A percentile compares a stretch with the other conserved stretches of the same genome.
phyloP scores from a whole-genome alignment of 148 eudicot species.

The Nepenthes gracilis region DNA sequence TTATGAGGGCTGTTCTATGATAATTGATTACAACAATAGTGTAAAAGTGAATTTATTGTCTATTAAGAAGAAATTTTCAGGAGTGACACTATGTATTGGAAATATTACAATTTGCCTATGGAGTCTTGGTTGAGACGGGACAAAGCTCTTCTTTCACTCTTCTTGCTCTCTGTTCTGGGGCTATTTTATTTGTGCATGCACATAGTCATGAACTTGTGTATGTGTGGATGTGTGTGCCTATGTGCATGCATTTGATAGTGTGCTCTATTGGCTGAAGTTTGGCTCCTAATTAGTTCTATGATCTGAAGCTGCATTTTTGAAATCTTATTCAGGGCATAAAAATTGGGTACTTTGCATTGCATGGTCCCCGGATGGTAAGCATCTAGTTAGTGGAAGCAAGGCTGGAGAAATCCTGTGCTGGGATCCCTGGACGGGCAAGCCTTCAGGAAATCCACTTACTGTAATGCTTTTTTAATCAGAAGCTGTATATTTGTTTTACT shows the following conservation, averaged over 20 bases:
- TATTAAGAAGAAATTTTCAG: too few species aligned
- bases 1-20: too few species aligned
- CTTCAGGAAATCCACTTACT: slow-evolving; percentile 55
- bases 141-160: too few species aligned
- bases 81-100: too few species aligned
- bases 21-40: too few species aligned
- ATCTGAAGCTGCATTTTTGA: slow-evolving; percentile 2
- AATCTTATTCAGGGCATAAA: slow-evolving; percentile 53
- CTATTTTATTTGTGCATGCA: neutral
- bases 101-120: too few species aligned
- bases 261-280: neutral
- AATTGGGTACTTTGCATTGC: slow-evolving; percentile 96
- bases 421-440: slow-evolving; percentile 84
- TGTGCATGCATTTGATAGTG: neutral
- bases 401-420: slow-evolving; percentile 87
- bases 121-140: too few species aligned
- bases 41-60: too few species aligned
- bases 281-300: neutral
- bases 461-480: slow-evolving; percentile 24
- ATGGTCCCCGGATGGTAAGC: slow-evolving; percentile 97
- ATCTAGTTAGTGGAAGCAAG: slow-evolving; percentile 97
- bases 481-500: too few species aligned
- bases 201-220: neutral
- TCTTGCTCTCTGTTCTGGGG: too few species aligned
- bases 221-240: neutral